Conservation (phyloP, 2,329 filamentous ascomycete genomes). For the Aspergillus pseudoviridinutans region DNA sequence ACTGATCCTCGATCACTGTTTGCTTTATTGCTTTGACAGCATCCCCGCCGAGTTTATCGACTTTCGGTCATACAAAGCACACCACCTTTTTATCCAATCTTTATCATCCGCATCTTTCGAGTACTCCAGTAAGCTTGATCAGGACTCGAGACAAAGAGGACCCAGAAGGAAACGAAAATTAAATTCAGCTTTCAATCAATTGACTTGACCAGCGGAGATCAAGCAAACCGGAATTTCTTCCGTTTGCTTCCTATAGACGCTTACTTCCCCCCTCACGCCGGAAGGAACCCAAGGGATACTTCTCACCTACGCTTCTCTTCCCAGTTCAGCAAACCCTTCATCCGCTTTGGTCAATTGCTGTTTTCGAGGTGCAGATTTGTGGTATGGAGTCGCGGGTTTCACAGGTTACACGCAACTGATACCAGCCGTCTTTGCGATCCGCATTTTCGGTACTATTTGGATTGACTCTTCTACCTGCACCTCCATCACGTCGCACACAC, state of each 20-base stretch:
- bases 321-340: conserved; percentile 9
- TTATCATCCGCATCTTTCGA: background rate
- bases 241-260: background rate
- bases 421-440: conserved; percentile 19
- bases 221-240: background rate
- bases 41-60: background rate
- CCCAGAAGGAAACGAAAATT: background rate
- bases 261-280: background rate
- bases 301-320: conserved; percentile 8
- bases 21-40: background rate
- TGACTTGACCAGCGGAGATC: background rate
- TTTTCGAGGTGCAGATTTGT: conserved; percentile 18
- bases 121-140: background rate
- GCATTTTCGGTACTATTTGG: conserved; percentile 11
- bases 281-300: conserved; percentile 11
- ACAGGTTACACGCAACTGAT: conserved; percentile 20
- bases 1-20: background rate
- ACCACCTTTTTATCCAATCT: background rate
- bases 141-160: background rate
- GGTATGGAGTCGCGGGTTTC: conserved; percentile 17
- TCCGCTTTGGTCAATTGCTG: conserved; percentile 2
- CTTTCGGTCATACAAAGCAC: background rate
- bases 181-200: background rate
- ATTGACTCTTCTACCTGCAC: conserved; percentile 10
- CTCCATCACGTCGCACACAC: conserved; percentile 19